Conservation (phyloP, 176 grass and related monocot genomes). For the Cocos nucifera region DNA sequence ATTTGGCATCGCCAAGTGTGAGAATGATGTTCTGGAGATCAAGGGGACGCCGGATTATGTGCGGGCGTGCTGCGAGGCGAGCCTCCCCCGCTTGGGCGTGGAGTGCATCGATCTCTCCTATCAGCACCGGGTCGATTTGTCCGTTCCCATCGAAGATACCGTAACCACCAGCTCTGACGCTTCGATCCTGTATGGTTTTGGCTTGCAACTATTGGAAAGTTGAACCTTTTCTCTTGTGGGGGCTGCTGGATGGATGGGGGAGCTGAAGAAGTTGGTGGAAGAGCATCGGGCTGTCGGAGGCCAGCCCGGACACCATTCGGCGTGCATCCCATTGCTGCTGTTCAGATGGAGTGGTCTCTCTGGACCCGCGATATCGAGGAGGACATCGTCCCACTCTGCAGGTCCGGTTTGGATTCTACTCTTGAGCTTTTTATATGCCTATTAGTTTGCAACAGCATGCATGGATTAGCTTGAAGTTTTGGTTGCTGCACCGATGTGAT, state of each 20-base stretch:
- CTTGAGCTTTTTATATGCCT: too few species aligned
- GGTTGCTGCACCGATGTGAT: too few species aligned
- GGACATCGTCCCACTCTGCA: conserved; percentile 81
- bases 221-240: too few species aligned
- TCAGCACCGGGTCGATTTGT: conserved; percentile 50
- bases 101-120: conserved; percentile 74
- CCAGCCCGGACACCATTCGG: conserved; percentile 65
- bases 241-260: conserved; percentile 33
- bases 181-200: too few species aligned
- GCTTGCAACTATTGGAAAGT: too few species aligned
- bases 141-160: conserved; percentile 64
- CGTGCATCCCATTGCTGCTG: conserved; percentile 54
- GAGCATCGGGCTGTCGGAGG: conserved; percentile 73
- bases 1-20: conserved; percentile 32
- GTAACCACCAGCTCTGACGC: conserved; percentile 13
- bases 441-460: too few species aligned
- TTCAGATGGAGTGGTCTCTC: conserved; percentile 95
- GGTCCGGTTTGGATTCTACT: conserved; percentile 12
- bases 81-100: conserved; percentile 42
- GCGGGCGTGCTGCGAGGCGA: conserved; percentile 63
- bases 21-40: neutral
- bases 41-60: conserved; percentile 54
- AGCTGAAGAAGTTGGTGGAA: conserved; percentile 80
- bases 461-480: neutral
- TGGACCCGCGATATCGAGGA: conserved; percentile 76